Evolutionary conservation across 2,329 filamentous ascomycete species (phyloP), one percentile per base, ranked within the genome.

Genomic region (Fusarium burgessii): DNA sequence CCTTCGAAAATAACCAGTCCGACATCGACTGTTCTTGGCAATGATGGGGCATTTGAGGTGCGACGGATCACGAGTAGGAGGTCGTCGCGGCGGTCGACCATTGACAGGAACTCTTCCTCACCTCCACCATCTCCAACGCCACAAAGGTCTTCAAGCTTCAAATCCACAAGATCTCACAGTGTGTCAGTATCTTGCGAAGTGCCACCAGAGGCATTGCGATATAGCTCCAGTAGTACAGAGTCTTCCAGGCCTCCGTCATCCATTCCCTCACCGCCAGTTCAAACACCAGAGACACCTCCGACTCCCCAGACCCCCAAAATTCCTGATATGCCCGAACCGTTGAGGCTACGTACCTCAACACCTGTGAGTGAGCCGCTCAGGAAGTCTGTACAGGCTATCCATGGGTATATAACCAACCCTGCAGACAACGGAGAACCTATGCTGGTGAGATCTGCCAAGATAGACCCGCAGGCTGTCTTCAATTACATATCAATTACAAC

Each of bases 381-480:
- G 6, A 18, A 18, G 7, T 12, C 8, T 1, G 6, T 12, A 5
- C 17, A 7, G 33, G n/a, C 23, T 1, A 38, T 35, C 18, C 18
- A 3, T 17, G 58, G 62, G 4, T 35, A 27, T 5, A 18, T 49
- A 10, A 40, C 10, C 36, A 18, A 6, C 11, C 17, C 13, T n/a
- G 18, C 1, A 17, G 15, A 4, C 9, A 6, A 7, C 1, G 7
- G 15, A 17, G 13, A 14, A 9, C 8, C 1, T 4, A 14, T 2
- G 0, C 14, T 5, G 0, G 7, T 4, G 3, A 41, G 1, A 5
- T 10, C 0, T 3, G 35, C 35, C 2, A 56, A 3, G 1, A 18
- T n/a, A 13, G 6, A 23, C 15, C 2, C 35, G 1, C 7, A 1
- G 2, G 7, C 20, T 3, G 17, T 4, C 2, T 9, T 32, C 3